Evolutionary conservation across 257 asterid species (phyloP), one percentile per base, ranked within the genome.

Genomic region (Scutellaria minor): DNA sequence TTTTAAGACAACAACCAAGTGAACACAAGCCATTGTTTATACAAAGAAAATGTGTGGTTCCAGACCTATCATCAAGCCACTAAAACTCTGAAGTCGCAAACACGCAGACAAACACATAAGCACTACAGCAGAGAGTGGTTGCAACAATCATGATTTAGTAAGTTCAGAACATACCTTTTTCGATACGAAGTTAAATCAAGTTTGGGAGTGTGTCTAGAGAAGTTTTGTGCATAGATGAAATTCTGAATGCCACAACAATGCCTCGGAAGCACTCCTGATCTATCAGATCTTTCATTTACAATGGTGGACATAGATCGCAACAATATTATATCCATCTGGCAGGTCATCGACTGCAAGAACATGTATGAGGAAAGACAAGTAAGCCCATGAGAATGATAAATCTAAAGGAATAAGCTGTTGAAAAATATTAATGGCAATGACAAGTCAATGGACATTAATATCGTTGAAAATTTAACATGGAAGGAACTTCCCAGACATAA

Each of bases 311-410:
- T 31, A 61, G 82, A 47, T 53, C 81, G 88, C 68, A 82, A 65
- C 72, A 55, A 47, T 35, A 77, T 76, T 66, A 54, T 70, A 79
- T 84, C 84, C 82, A 85, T 81, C 72, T 58, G 75, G 64, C 74
- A 75, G 40, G 83, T 78, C 90, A 86, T 82, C 70, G 78, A 78
- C 96, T 89, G 90, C 86, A 86, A 70, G 11, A 80, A 69, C 50
- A 59, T 44, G 64, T 57, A 56, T 6, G 35, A 18, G 40, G 39
- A 66, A 37, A 76, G 54, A 45, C 44, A 13, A 5, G 18, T 57
- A 68, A 48, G 79, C 66, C 73, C 70, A 37, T 10, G 45, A 70
- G 72, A 52, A 58, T 37, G 39, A 55, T 9, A 15, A 64, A 60
- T 31, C 67, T 62, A 47, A 20, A 73, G 47, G 75, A 41, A 20